Conservation (phyloP, 1,284 basidiomycete genomes). For the Nidula niveotomentosa region DNA sequence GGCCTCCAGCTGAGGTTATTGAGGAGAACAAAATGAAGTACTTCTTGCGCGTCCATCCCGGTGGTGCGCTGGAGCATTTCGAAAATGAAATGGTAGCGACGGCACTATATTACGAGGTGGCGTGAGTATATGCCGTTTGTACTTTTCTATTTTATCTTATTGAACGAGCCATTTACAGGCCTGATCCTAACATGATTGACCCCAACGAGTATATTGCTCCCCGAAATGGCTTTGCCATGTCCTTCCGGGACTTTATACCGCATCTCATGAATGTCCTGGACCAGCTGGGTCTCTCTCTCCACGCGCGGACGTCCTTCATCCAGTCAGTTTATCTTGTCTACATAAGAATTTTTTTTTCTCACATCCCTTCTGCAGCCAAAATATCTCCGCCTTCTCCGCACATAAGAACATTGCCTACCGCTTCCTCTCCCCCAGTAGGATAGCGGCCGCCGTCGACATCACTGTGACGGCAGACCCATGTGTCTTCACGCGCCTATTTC, state of each 20-base stretch:
- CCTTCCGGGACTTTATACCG: constrained; percentile 72
- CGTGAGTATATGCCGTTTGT: constrained; percentile 42
- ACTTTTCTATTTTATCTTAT: constrained; percentile 1
- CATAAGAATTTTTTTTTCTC: constrained; percentile 3
- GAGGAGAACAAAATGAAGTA: constrained; percentile 75
- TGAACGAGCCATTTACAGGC: constrained; percentile 38
- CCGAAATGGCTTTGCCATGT: constrained; percentile 79
- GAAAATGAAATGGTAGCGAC: constrained; percentile 74
- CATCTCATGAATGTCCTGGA: constrained; percentile 77
- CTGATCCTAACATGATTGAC: constrained; percentile 70
- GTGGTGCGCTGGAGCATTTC: constrained; percentile 79
- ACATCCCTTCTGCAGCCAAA: constrained; percentile 47
- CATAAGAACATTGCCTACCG: constrained; percentile 85
- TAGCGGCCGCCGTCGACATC: constrained; percentile 82
- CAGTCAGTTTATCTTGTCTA: constrained; percentile 44
- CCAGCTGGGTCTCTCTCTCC: constrained; percentile 75
- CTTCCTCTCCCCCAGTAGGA: constrained; percentile 74
- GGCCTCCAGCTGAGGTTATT: constrained; percentile 71
- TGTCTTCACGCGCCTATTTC: constrained; percentile 79
- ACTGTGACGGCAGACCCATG: constrained; percentile 76
- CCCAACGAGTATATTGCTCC: constrained; percentile 74
- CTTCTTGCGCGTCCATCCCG: constrained; percentile 75
- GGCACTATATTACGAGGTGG: constrained; percentile 76
- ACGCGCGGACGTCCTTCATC: constrained; percentile 76
- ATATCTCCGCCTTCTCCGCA: constrained; percentile 64